phyloP scores from a whole-genome alignment of 345 rosid genomes.

The Conringia planisiliqua region DNA sequence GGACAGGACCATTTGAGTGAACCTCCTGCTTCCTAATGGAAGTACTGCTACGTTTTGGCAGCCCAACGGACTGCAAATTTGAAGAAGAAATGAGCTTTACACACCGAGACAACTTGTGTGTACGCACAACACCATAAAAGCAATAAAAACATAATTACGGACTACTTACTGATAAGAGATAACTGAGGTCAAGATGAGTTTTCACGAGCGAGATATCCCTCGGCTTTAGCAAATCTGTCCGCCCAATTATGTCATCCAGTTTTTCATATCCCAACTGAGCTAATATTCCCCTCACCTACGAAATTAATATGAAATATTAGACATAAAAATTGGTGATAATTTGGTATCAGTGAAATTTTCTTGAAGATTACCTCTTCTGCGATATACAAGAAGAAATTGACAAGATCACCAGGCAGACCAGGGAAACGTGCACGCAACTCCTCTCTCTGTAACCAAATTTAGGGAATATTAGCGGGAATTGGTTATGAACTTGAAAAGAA shows the following conservation, averaged over 20 bases:
- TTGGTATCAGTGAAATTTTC: neutral
- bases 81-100: constrained; percentile 7
- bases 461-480: neutral
- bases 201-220: constrained; percentile 95
- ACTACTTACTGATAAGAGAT: constrained; percentile 62
- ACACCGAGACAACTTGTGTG: neutral
- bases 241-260: constrained; percentile 85
- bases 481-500: neutral
- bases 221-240: constrained; percentile 67
- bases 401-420: constrained; percentile 99
- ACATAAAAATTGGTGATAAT: neutral
- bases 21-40: constrained; percentile 86
- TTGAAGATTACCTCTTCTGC: constrained; percentile 83
- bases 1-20: constrained; percentile 81
- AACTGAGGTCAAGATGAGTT: constrained; percentile 91
- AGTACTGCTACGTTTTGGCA: constrained; percentile 87
- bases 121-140: neutral
- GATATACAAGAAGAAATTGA: constrained; percentile 85
- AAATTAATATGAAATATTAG: constrained; percentile 13
- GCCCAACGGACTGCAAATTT: constrained; percentile 63
- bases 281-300: constrained; percentile 90
- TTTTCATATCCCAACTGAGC: constrained; percentile 92
- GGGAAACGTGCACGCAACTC: constrained; percentile 98
- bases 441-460: constrained; percentile 61
- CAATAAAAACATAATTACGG: neutral